Conservation (phyloP, 306 rosid species). For the Elaeagnus macrophylla region DNA sequence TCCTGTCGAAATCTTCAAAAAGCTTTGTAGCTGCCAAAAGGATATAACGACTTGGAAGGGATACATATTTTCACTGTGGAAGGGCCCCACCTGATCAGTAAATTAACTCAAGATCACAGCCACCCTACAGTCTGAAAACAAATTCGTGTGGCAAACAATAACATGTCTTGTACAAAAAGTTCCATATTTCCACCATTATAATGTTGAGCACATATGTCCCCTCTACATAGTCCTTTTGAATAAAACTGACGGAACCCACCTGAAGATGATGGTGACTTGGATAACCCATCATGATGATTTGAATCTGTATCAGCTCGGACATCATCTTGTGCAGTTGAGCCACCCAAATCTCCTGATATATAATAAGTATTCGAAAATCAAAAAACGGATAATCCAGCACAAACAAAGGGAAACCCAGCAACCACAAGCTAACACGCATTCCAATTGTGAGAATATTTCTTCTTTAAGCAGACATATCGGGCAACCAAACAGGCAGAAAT, state of each 20-base stretch:
- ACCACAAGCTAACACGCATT: neutral
- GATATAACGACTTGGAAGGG: conserved; percentile 45
- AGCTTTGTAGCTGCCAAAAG: conserved; percentile 60
- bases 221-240: conserved; percentile 93
- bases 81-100: conserved; percentile 57
- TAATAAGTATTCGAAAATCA: conserved; percentile 4
- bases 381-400: neutral
- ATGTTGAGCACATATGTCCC: conserved; percentile 93
- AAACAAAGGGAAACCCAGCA: neutral
- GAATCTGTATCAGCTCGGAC: conserved; percentile 61
- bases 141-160: conserved; percentile 70
- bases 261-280: conserved; percentile 97
- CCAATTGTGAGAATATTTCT: too few species aligned
- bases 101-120: conserved; percentile 74
- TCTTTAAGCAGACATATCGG: too few species aligned
- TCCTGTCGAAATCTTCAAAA: conserved; percentile 70
- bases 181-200: conserved; percentile 74
- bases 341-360: conserved; percentile 84
- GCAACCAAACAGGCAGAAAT: too few species aligned
- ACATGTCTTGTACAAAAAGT: conserved; percentile 69
- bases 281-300: conserved; percentile 56
- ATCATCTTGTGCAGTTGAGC: conserved; percentile 68
- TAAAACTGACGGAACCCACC: conserved; percentile 99
- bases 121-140: conserved; percentile 81
- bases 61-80: conserved; percentile 74